These are phyloP conservation scores for Mycena polygramma DNA, from an alignment of 768 basidiomycete genomes.

Conservation along the genomic window DNA sequence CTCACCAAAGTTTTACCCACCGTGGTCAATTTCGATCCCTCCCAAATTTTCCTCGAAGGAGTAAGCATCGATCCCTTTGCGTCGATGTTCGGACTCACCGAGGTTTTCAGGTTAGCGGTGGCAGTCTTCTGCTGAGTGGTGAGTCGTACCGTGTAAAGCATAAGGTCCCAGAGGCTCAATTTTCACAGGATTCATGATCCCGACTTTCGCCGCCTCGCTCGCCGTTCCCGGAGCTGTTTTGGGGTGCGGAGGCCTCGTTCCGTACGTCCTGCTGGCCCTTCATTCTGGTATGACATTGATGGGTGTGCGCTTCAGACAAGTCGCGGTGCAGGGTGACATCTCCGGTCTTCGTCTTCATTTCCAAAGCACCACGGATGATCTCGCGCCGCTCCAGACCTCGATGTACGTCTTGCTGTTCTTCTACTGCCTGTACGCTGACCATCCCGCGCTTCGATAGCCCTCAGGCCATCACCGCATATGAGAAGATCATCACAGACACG, in stretches of 20 bases:
- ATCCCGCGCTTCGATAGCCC: constrained; percentile 30
- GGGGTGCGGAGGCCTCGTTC: constrained; percentile 43
- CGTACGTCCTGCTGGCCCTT: constrained; percentile 30
- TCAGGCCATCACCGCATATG: constrained; percentile 41
- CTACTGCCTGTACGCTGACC: neutral
- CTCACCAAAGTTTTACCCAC: constrained; percentile 43
- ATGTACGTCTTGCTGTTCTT: constrained; percentile 32
- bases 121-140: constrained; percentile 45
- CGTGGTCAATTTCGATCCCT: constrained; percentile 44
- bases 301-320: constrained; percentile 36
- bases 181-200: constrained; percentile 43
- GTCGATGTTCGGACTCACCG: neutral
- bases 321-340: constrained; percentile 43
- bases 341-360: constrained; percentile 42
- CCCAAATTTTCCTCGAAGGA: constrained; percentile 45
- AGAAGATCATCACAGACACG: constrained; percentile 38
- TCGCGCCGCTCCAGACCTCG: constrained; percentile 38
- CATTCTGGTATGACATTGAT: neutral
- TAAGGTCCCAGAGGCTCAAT: neutral
- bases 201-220: constrained; percentile 41
- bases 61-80: constrained; percentile 12
- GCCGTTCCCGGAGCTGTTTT: constrained; percentile 42
- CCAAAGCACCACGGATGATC: constrained; percentile 44
- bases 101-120: constrained; percentile 39
- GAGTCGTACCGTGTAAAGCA: neutral